These are phyloP conservation scores for Yarrowia deformans DNA, from an alignment of 805 yeast genomes.

Conservation along the genomic window DNA sequence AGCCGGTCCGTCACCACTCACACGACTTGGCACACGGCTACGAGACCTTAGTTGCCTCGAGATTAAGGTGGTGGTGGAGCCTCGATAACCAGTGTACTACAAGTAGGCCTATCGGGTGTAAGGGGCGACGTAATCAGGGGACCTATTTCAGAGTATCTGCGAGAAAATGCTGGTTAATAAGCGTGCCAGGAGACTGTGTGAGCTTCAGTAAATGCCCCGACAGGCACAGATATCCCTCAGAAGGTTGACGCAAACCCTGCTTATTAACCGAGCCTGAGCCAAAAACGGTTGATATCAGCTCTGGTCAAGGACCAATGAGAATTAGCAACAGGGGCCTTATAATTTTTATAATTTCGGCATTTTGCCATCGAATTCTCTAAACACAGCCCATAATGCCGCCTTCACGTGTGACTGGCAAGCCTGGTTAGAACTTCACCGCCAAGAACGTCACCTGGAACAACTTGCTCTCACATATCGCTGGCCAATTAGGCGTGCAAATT, in stretches of 20 bases:
- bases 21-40: constrained; percentile 16
- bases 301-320: constrained; percentile 5
- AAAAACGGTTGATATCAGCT: constrained; percentile 3
- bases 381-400: constrained; percentile 8
- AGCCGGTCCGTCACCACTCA: not conserved
- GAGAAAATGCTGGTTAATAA: constrained; percentile 1
- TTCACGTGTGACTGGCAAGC: constrained; percentile 8
- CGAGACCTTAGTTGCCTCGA: constrained; percentile 18
- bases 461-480: constrained; percentile 35
- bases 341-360: not conserved
- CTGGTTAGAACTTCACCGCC: not conserved
- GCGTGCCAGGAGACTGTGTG: not conserved
- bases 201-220: not conserved
- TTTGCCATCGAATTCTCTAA: not conserved
- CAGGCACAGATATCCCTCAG: constrained; percentile 6
- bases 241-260: constrained; percentile 14
- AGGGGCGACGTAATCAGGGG: not conserved
- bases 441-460: constrained; percentile 31
- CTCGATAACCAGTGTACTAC: not conserved
- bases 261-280: constrained; percentile 21
- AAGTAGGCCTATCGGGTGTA: too few species aligned
- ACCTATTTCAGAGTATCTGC: not conserved
- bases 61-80: not conserved
- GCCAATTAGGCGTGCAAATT: constrained; percentile 37
- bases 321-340: not conserved